phyloP scores from a whole-genome alignment of 2,329 filamentous ascomycete species.

The Colletotrichum horii region DNA sequence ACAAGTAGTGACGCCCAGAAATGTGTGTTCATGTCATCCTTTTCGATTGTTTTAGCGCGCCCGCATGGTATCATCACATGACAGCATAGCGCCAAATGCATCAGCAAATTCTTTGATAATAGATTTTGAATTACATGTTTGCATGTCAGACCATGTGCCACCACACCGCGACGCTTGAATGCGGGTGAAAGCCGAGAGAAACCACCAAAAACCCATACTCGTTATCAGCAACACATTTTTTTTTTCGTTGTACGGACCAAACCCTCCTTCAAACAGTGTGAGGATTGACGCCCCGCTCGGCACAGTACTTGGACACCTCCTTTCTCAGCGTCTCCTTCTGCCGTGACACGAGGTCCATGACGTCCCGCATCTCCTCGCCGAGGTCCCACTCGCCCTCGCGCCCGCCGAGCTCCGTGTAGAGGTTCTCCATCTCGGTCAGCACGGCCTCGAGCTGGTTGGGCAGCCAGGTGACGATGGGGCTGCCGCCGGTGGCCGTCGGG shows the following conservation, averaged over 20 bases:
- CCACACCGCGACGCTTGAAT: not conserved
- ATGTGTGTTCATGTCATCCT: not conserved
- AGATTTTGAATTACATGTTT: not conserved
- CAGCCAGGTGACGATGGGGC: slow-evolving; percentile 83
- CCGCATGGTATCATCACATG: not conserved
- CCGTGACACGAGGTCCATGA: slow-evolving; percentile 70
- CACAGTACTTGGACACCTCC: slow-evolving; percentile 78
- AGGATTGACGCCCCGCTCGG: slow-evolving; percentile 56
- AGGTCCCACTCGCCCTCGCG: slow-evolving; percentile 45
- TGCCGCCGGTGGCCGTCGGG: slow-evolving; percentile 80
- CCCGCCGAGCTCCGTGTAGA: slow-evolving; percentile 54
- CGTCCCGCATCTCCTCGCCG: slow-evolving; percentile 54
- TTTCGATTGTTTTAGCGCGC: not conserved
- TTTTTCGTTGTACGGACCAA: not conserved
- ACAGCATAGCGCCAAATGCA: not conserved
- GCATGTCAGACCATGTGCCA: not conserved
- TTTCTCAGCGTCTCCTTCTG: slow-evolving; percentile 72
- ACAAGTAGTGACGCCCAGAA: too few relatives aligned
- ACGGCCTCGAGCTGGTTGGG: slow-evolving; percentile 82
- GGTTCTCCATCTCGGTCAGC: slow-evolving; percentile 70
- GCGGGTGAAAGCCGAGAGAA: not conserved
- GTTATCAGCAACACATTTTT: not conserved
- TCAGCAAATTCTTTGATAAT: not conserved
- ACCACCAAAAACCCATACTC: not conserved
- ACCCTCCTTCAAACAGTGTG: not conserved